These are phyloP conservation scores for Bondarzewia mesenterica DNA, from an alignment of 1,284 basidiomycete species.

Conservation along the genomic window DNA sequence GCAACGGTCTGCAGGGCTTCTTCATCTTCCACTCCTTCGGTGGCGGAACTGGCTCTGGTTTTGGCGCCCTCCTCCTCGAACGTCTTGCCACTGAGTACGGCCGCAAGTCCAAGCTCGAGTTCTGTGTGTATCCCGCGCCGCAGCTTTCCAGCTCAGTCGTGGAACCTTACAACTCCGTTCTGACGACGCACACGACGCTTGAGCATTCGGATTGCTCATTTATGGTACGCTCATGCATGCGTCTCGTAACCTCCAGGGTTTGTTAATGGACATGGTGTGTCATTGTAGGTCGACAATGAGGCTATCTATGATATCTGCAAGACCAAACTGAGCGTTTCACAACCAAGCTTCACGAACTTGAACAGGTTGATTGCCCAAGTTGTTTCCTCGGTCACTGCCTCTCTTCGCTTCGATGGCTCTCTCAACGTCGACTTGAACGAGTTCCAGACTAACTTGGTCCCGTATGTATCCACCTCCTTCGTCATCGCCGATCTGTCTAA, in stretches of 20 bases:
- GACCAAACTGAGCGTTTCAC: constrained; percentile 74
- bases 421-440: constrained; percentile 80
- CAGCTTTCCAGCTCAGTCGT: constrained; percentile 96
- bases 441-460: constrained; percentile 78
- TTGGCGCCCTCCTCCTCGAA: constrained; percentile 96
- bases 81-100: constrained; percentile 97
- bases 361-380: constrained; percentile 88
- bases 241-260: constrained; percentile 2
- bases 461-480: constrained; percentile 26
- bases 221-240: constrained; percentile 55
- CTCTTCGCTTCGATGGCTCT: constrained; percentile 75
- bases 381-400: constrained; percentile 82
- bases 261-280: constrained; percentile 5
- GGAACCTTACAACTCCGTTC: constrained; percentile 98
- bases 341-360: constrained; percentile 81
- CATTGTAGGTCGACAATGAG: constrained; percentile 77
- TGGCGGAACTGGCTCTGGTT: constrained; percentile 98
- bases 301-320: constrained; percentile 97
- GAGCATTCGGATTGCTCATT: constrained; percentile 99
- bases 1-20: constrained; percentile 97
- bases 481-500: not conserved
- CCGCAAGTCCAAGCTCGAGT: constrained; percentile 99
- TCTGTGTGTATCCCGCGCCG: constrained; percentile 95
- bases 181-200: constrained; percentile 98
- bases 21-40: constrained; percentile 99